Conservation (phyloP, 352 stramenopile species). For the Thraustotheca clavata region DNA sequence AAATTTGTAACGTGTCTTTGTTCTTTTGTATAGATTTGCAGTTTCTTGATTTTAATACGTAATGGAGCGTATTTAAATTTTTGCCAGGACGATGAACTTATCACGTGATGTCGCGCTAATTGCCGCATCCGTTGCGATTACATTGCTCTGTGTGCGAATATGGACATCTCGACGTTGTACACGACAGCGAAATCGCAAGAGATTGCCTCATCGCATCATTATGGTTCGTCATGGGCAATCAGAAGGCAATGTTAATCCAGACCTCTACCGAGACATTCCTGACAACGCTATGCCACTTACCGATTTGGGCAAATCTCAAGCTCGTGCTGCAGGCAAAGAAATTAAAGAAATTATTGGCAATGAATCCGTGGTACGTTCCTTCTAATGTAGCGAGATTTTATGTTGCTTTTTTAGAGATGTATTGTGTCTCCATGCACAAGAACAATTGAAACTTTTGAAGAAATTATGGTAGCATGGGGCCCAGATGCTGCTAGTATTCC, state of each 20-base stretch:
- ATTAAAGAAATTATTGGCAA: slow-evolving; percentile 76
- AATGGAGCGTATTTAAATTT: not conserved
- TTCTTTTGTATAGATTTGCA: not conserved
- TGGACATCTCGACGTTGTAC: slow-evolving; percentile 7
- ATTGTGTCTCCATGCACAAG: slow-evolving; percentile 80
- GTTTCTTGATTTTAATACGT: no score
- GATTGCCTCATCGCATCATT: slow-evolving; percentile 64
- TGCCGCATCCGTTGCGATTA: slow-evolving; percentile 4
- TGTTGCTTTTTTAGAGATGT: slow-evolving; percentile 39
- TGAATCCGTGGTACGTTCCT: slow-evolving; percentile 49
- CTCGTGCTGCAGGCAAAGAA: slow-evolving; percentile 45
- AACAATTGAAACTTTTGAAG: slow-evolving; percentile 83
- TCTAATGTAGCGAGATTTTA: not conserved
- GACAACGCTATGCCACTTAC: slow-evolving; percentile 84
- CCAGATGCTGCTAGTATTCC: slow-evolving; percentile 44
- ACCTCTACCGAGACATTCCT: slow-evolving; percentile 58
- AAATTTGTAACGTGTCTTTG: not conserved
- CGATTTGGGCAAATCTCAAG: slow-evolving; percentile 65
- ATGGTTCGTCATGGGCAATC: slow-evolving; percentile 78
- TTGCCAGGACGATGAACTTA: not conserved
- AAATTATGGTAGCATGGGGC: slow-evolving; percentile 62
- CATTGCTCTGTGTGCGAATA: not conserved
- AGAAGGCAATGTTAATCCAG: slow-evolving; percentile 78
- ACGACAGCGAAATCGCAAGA: slow-evolving; percentile 7
- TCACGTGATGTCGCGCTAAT: not conserved